These are phyloP conservation scores for Candida buenavistaensis DNA, from an alignment of 1,139 yeast genomes.

Conservation along the genomic window DNA sequence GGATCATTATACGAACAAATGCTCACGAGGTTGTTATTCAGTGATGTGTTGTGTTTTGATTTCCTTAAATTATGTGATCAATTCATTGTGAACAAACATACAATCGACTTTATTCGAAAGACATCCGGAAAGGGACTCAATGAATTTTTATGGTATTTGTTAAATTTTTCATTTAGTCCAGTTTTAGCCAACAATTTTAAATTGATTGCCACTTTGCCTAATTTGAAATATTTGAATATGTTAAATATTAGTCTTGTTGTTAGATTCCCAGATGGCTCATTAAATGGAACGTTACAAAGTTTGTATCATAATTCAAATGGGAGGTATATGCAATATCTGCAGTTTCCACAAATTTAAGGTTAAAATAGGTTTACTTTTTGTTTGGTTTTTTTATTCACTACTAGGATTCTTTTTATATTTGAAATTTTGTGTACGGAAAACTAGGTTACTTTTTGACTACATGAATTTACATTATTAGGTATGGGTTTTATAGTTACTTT, in stretches of 20 bases:
- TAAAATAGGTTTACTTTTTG: background rate
- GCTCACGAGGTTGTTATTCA: conserved; percentile 8
- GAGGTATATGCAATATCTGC: no score
- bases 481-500: no score
- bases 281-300: conserved; percentile 6
- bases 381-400: conserved; percentile 1
- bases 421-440: no score
- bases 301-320: conserved; percentile 11
- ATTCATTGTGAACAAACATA: conserved; percentile 11
- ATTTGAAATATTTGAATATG: conserved; percentile 11
- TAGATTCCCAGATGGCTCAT: conserved; percentile 3
- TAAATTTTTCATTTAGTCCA: conserved; percentile 11
- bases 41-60: conserved; percentile 10
- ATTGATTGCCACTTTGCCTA: conserved; percentile 9
- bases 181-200: conserved; percentile 10
- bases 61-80: conserved; percentile 11
- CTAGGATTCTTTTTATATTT: no score
- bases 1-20: conserved; percentile 10
- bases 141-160: conserved; percentile 10
- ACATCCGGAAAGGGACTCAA: conserved; percentile 11
- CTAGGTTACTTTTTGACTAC: no score
- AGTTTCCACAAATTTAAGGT: conserved; percentile 8
- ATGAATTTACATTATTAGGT: no score
- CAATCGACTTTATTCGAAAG: conserved; percentile 8
- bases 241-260: conserved; percentile 10